phyloP scores from a whole-genome alignment of 108 stramenopile species.

The Fragilaria crotonensis region DNA sequence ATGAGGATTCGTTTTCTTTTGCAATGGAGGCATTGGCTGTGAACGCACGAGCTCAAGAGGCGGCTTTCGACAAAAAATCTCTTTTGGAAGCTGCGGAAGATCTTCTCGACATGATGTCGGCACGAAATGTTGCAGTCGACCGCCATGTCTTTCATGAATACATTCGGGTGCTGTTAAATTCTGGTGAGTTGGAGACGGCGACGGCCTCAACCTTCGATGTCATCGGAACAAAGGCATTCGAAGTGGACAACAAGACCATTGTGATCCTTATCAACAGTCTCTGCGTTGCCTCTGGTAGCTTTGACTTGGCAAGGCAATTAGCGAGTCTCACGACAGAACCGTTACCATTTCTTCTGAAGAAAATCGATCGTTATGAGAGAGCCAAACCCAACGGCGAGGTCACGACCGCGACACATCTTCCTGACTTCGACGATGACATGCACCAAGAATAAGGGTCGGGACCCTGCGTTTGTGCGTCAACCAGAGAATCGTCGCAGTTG shows the following conservation, averaged over 20 bases:
- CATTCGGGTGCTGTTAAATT: slow-evolving; percentile 25
- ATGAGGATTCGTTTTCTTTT: slow-evolving; percentile 58
- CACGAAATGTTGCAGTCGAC: slow-evolving; percentile 5
- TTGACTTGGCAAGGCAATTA: slow-evolving; percentile 18
- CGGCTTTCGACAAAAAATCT: slow-evolving; percentile 12
- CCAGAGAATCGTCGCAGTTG: no score
- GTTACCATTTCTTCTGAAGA: slow-evolving; percentile 13
- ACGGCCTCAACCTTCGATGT: slow-evolving; percentile 17
- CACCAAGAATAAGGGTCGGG: no score
- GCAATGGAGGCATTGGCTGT: slow-evolving; percentile 46
- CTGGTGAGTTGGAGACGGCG: slow-evolving; percentile 29
- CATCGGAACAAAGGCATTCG: neutral
- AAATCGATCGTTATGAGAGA: no score
- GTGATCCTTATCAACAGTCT: slow-evolving; percentile 22
- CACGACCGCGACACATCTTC: no score
- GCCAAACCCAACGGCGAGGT: no score
- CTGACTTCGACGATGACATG: no score
- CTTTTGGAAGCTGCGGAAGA: neutral
- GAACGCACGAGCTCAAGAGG: neutral
- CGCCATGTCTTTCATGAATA: slow-evolving; percentile 34
- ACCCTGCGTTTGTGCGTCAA: no score
- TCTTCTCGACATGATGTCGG: neutral
- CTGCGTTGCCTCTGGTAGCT: slow-evolving; percentile 19
- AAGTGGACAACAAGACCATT: slow-evolving; percentile 27
- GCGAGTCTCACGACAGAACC: slow-evolving; percentile 11